Percentiles rank a stretch among this genome's conserved stretches.
Conservation (phyloP, 1,284 basidiomycete species). For the Volvariella surrecta region DNA sequence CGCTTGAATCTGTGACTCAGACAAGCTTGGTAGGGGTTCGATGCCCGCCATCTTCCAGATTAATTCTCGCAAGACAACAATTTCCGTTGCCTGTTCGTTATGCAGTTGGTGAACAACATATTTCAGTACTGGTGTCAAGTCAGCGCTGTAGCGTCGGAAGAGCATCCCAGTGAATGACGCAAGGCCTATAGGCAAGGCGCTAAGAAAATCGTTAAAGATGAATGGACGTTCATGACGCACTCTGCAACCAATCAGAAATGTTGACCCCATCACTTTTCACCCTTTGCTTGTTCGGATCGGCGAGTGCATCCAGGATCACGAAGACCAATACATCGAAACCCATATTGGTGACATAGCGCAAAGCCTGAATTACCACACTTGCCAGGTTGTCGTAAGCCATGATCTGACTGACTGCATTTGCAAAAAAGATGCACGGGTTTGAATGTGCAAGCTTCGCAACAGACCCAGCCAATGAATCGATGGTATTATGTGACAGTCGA, state of each 20-base stretch:
- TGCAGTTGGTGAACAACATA: constrained; percentile 91
- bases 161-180: constrained; percentile 92
- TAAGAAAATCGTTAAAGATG: constrained; percentile 5
- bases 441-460: constrained; percentile 94
- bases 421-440: constrained; percentile 90
- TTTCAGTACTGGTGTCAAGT: constrained; percentile 78
- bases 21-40: constrained; percentile 82
- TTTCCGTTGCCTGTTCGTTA: constrained; percentile 78
- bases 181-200: constrained; percentile 48
- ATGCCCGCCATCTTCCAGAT: constrained; percentile 96
- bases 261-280: constrained; percentile 93
- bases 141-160: constrained; percentile 80
- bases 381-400: constrained; percentile 97
- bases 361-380: constrained; percentile 83
- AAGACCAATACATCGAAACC: constrained; percentile 93
- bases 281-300: constrained; percentile 78
- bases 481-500: constrained; percentile 75
- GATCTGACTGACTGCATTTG: constrained; percentile 86
- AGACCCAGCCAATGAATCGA: constrained; percentile 75
- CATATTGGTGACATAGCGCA: constrained; percentile 85
- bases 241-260: constrained; percentile 89
- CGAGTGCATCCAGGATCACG: constrained; percentile 81
- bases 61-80: constrained; percentile 86
- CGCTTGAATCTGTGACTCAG: constrained; percentile 81
- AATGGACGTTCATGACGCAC: constrained; percentile 37